Base-by-base conservation (phyloP, 306 rosid species). In the Corylus heterophylla region DNA sequence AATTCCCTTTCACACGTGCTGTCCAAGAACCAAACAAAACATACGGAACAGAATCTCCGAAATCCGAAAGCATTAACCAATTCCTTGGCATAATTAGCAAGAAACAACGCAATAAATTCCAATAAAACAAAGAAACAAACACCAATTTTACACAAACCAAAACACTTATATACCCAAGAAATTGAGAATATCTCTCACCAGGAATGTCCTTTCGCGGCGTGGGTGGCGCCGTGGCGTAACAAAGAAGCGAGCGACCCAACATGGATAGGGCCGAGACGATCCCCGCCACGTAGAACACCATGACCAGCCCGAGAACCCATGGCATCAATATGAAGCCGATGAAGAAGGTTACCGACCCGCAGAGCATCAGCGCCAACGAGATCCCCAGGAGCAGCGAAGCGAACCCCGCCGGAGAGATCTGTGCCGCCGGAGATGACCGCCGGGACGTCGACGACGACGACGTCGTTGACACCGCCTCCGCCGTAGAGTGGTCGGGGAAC, bases 311-410 rank as follows among this genome's bases (percentile, higher is more conserved):
- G 18, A 93, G 74, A 83, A 93, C 90, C 99, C 98, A 96, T 0
- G 99, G 97, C 98, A 96, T 91, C 81, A 96, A 80, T 49, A 96
- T 74, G 80, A 96, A 96, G 49, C 97, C 98, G 35, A 96, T 82
- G 25, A 96, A 88, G 87, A 96, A 96, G 47, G 99, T 89, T 18
- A 96, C 93, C 50, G 97, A 93, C 72, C 99, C 99, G 63, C 98
- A 91, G 1, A 96, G 89, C 96, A 96, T 96, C 90, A 96, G 77
- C 51, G 99, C 81, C 82, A 91, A 71, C 45, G 99, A 90, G 58
- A 96, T 88, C 74, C 98, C 99, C 0, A 96, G 63, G 54, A 96
- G 86, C 76, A 96, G 77, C 56, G 94, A 87, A 11, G 96, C 99
- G 42, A 96, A 87, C 0, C 98, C 98, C 58, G 89, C 91, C 64